These are phyloP conservation scores for Solanum medicagineum DNA, from an alignment of 257 asterid genomes.

Conservation along the genomic window DNA sequence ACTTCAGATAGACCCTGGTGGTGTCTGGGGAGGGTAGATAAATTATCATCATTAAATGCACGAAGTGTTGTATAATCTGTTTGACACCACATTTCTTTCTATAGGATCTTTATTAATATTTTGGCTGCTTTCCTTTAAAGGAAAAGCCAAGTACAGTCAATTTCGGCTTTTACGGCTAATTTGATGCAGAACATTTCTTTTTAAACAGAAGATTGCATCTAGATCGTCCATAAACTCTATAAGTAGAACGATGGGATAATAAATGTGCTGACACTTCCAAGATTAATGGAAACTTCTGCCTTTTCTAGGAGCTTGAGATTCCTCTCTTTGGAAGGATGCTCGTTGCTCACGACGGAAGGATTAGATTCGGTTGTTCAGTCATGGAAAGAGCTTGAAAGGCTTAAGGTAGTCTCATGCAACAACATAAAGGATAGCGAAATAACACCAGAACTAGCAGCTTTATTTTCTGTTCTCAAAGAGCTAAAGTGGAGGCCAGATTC, in stretches of 20 bases:
- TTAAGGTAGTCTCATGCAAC: constrained; percentile 76
- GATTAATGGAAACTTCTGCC: background rate
- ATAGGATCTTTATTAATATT: background rate
- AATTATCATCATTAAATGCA: background rate
- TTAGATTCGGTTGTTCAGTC: constrained; percentile 67
- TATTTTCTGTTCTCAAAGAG: constrained; percentile 74
- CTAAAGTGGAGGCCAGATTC: constrained; percentile 92
- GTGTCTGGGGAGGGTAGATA: background rate
- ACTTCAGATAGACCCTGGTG: background rate
- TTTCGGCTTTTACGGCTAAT: background rate
- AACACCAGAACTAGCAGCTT: constrained; percentile 62
- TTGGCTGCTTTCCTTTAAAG: background rate
- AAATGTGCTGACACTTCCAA: background rate
- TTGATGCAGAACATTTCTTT: background rate
- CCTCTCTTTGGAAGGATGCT: constrained; percentile 82
- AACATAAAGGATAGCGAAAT: constrained; percentile 72
- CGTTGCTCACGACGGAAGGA: constrained; percentile 72
- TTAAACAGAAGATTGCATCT: background rate
- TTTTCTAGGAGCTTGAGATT: constrained; percentile 51
- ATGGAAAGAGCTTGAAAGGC: constrained; percentile 71
- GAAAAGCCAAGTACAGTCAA: background rate
- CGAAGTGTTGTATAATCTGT: background rate
- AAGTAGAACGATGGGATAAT: background rate
- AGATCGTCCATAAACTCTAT: background rate
- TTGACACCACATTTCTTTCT: background rate